phyloP scores from a whole-genome alignment of 257 asterid genomes.

The Solanum ossicruentum region DNA sequence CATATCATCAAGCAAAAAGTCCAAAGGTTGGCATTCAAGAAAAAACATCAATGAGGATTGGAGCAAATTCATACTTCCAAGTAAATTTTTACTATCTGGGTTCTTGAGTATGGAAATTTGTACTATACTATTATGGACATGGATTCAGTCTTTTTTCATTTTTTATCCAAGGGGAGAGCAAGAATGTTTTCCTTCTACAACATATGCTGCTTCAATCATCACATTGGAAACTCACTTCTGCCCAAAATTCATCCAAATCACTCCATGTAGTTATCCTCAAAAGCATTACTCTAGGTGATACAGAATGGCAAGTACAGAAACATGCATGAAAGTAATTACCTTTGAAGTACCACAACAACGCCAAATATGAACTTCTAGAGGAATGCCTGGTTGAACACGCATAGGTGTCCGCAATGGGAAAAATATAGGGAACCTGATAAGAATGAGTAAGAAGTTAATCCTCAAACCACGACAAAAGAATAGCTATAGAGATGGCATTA shows the following conservation, averaged over 20 bases:
- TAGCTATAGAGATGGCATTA: neutral
- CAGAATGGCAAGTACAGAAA: neutral
- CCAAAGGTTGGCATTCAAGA: neutral
- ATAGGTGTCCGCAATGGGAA: conserved; percentile 85
- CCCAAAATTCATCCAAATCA: neutral
- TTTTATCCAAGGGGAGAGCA: neutral
- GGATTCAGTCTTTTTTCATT: neutral
- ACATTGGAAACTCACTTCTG: neutral
- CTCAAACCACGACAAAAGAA: neutral
- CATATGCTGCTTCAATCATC: neutral
- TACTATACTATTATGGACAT: neutral
- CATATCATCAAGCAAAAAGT: neutral
- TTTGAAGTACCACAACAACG: conserved; percentile 87
- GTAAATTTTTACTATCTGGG: neutral
- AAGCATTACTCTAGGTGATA: neutral
- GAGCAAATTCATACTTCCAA: neutral
- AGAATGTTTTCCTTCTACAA: neutral
- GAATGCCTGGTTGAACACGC: conserved; percentile 39
- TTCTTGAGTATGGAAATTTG: neutral
- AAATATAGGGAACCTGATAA: conserved; percentile 82
- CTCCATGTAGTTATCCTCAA: neutral
- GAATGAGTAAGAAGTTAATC: neutral
- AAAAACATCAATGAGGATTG: neutral
- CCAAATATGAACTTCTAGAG: conserved; percentile 81
- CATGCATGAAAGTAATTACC: conserved; percentile 26